phyloP scores from a whole-genome alignment of 192 early-diverging fungal genomes.

The Geosiphon pyriformis region DNA sequence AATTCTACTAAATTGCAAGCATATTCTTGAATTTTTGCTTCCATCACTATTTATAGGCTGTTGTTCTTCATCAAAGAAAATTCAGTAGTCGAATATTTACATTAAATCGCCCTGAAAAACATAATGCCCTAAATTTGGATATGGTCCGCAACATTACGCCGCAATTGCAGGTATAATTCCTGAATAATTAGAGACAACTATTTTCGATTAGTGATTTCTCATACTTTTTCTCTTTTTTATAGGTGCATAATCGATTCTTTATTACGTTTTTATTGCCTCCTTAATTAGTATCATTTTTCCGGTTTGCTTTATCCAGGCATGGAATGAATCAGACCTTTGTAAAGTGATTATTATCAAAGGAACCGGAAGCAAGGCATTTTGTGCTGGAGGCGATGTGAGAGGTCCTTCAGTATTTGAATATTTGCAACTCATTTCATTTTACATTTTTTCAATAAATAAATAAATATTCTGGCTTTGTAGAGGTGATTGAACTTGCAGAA shows the following conservation, averaged over 20 bases:
- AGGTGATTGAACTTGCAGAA: slow-evolving; percentile 1
- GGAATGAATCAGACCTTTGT: slow-evolving; percentile 80
- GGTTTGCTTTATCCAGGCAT: slow-evolving; percentile 47
- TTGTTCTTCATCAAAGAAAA: slow-evolving; percentile 47
- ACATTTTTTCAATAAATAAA: background rate
- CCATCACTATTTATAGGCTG: slow-evolving; percentile 28
- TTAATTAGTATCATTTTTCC: background rate
- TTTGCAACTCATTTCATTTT: background rate
- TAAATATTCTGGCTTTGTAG: background rate
- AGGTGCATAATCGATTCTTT: slow-evolving; percentile 6
- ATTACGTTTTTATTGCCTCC: slow-evolving; percentile 1
- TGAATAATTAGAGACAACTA: background rate
- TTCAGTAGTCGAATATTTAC: slow-evolving; percentile 58
- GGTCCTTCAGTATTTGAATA: too few species aligned
- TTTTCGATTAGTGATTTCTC: background rate
- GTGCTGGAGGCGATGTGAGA: slow-evolving; percentile 84
- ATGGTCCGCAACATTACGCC: slow-evolving; percentile 82
- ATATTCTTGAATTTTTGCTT: background rate
- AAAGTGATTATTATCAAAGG: slow-evolving; percentile 84
- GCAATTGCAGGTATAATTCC: slow-evolving; percentile 66
- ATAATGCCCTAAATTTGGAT: slow-evolving; percentile 79
- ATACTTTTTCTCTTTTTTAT: background rate
- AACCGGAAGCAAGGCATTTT: slow-evolving; percentile 73
- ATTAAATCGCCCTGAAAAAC: slow-evolving; percentile 71
- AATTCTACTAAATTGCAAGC: background rate